Evolutionary conservation across 768 basidiomycete species (phyloP).

Genomic region (Leccinum subgranulosum): DNA sequence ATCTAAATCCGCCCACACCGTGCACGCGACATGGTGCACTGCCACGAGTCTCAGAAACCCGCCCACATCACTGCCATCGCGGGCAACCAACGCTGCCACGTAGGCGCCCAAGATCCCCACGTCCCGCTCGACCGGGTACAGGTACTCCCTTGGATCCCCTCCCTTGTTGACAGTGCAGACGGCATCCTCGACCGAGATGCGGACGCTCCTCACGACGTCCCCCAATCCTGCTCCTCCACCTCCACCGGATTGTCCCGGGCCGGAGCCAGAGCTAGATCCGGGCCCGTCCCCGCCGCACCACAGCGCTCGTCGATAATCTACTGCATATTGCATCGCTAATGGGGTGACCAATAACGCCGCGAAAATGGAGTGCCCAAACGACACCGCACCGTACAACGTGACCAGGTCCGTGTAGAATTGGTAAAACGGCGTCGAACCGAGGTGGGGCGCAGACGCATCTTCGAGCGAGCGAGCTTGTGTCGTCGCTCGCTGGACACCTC

Average conservation of each 20-base stretch:
- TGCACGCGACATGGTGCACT: conserved; percentile 74
- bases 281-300: conserved; percentile 72
- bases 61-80: conserved; percentile 34
- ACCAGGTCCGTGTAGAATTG: conserved; percentile 93
- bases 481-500: not conserved
- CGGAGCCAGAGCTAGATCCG: not conserved
- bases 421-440: conserved; percentile 78
- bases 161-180: conserved; percentile 26
- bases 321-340: conserved; percentile 68
- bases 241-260: not conserved
- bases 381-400: conserved; percentile 86
- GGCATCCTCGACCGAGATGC: conserved; percentile 48
- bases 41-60: conserved; percentile 68
- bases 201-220: conserved; percentile 51
- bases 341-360: conserved; percentile 73
- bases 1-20: conserved; percentile 67
- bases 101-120: conserved; percentile 61
- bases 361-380: conserved; percentile 79
- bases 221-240: not conserved
- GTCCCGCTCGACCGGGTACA: conserved; percentile 70
- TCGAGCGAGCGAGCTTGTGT: conserved; percentile 41
- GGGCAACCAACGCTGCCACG: conserved; percentile 43
- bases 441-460: conserved; percentile 49
- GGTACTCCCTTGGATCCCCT: conserved; percentile 51
- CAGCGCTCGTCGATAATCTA: conserved; percentile 80